Evolutionary conservation across 768 basidiomycete genomes (phyloP).

Genomic region (Suillus sp.): DNA sequence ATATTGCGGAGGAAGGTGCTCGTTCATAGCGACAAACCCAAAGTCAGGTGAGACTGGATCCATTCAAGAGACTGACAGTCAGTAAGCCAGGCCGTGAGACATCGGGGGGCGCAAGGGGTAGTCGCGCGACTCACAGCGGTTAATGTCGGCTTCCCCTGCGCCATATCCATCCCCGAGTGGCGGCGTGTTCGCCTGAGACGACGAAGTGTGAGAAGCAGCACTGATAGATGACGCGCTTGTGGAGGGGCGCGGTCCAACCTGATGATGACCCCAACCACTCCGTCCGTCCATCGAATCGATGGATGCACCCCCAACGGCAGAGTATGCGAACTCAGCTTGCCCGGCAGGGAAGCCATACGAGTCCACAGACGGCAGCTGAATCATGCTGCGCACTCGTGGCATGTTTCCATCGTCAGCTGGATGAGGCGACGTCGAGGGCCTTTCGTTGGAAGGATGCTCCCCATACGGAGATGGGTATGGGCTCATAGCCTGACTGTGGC

Average conservation of each 20-base stretch:
- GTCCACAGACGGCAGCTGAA: slow-evolving; percentile 74
- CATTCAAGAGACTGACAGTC: slow-evolving; percentile 44
- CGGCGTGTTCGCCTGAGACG: slow-evolving; percentile 81
- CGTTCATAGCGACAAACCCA: slow-evolving; percentile 81
- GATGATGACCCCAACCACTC: slow-evolving; percentile 44
- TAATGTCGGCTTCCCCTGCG: slow-evolving; percentile 72
- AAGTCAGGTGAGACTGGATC: slow-evolving; percentile 79
- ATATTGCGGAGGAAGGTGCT: slow-evolving; percentile 68
- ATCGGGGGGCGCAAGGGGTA: slow-evolving; percentile 21
- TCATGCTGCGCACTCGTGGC: slow-evolving; percentile 83
- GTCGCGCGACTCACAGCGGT: slow-evolving; percentile 68
- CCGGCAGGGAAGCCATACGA: slow-evolving; percentile 63
- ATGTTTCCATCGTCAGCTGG: slow-evolving; percentile 56
- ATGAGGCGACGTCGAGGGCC: slow-evolving; percentile 73
- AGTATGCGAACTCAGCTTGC: slow-evolving; percentile 83
- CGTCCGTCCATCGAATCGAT: slow-evolving; percentile 42
- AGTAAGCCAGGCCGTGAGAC: slow-evolving; percentile 47
- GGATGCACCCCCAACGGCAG: slow-evolving; percentile 52
- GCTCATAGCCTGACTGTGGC: slow-evolving; percentile 86
- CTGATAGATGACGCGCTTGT: slow-evolving; percentile 73
- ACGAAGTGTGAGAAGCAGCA: slow-evolving; percentile 74
- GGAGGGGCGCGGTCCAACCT: slow-evolving; percentile 60
- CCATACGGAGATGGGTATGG: slow-evolving; percentile 87
- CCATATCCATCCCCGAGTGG: slow-evolving; percentile 68
- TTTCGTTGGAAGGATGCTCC: slow-evolving; percentile 52